Evolutionary conservation across 108 stramenopile species (phyloP), one percentile per base, ranked within the genome.

Genomic region (Aurantiochytrium sp.): DNA sequence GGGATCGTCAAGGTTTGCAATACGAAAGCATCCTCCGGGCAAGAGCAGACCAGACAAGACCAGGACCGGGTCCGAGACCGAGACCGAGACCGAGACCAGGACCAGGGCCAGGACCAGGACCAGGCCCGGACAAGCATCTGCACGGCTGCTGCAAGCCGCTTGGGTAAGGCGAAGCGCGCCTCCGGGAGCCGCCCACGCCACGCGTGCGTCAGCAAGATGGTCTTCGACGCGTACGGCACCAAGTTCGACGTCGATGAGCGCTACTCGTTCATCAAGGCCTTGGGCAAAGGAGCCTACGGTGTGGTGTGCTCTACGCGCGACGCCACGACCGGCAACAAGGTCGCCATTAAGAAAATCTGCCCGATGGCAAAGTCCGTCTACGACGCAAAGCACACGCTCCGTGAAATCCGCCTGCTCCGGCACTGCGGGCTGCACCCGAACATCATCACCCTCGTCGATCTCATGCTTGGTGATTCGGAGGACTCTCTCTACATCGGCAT

Each of bases 401-500:
- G 94, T 17, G 94, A 94, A 90, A 91, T 94, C 19, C 91, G 94
- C 24, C 89, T 94, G 37, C 91, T 94, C 90, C 90, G 93, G n/a
- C 68, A 93, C 37, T 89, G 94, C 37, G 93, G 93, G 4, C 27
- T 55, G 32, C 94, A 94, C 89, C 86, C 86, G 21, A 94, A 94
- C 88, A 91, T 94, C 54, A 91, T 94, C 15, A 89, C 87, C 36
- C 93, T 94, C 4, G 90, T 91, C 55, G 91, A 89, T 31, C 54
- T 89, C 30, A 41, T 85, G 10, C 54, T 87, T 22, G 4, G 39
- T 8, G 86, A 69, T 4, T 15, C 41, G 31, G 54, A 86, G 24
- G 94, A 94, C 68, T 93, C 93, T 54, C 91, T 94, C 21, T 94
- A 93, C 89, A 93, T 94, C 31, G 93, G 94, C 21, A 94, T 94